A percentile compares a stretch with the other conserved stretches of the same genome.
Conservation (phyloP, 1,139 yeast species). For the Suhomyces panamericanus region DNA sequence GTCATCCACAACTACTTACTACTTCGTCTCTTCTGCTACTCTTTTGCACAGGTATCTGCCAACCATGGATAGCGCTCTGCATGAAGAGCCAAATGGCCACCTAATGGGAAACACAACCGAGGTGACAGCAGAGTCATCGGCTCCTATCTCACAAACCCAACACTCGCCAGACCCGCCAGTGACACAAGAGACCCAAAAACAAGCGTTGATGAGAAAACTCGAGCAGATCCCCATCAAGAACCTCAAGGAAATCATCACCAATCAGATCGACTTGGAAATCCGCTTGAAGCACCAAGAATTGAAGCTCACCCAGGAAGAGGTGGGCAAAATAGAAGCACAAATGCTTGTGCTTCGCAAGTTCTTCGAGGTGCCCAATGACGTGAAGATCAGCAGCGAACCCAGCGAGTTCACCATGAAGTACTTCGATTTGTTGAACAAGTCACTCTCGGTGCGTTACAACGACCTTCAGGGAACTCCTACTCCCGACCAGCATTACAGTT, state of each 20-base stretch:
- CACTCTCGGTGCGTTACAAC: conserved; percentile 37
- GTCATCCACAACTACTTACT: too few species aligned
- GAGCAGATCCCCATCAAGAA: conserved; percentile 38
- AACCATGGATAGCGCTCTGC: too few species aligned
- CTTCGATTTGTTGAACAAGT: conserved; percentile 38
- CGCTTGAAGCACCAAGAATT: conserved; percentile 69
- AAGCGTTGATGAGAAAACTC: conserved; percentile 18
- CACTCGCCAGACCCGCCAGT: not conserved
- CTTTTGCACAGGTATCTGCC: too few species aligned
- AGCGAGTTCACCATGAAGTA: conserved; percentile 52
- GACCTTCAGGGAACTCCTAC: conserved; percentile 16
- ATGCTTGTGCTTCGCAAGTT: conserved; percentile 53
- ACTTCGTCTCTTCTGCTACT: too few species aligned
- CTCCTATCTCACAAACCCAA: not conserved
- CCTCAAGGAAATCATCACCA: conserved; percentile 41
- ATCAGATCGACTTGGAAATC: conserved; percentile 68
- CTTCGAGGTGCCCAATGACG: conserved; percentile 48
- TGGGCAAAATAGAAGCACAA: conserved; percentile 64
- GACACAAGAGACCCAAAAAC: conserved; percentile 4
- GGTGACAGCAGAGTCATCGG: too few species aligned
- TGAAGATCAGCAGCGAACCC: conserved; percentile 44
- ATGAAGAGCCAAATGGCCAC: too few species aligned
- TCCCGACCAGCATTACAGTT: conserved; percentile 9
- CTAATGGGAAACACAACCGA: too few species aligned
- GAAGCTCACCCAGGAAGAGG: conserved; percentile 57